phyloP scores from a whole-genome alignment of 495 filamentous ascomycete species.

The Xylaria intraflava region DNA sequence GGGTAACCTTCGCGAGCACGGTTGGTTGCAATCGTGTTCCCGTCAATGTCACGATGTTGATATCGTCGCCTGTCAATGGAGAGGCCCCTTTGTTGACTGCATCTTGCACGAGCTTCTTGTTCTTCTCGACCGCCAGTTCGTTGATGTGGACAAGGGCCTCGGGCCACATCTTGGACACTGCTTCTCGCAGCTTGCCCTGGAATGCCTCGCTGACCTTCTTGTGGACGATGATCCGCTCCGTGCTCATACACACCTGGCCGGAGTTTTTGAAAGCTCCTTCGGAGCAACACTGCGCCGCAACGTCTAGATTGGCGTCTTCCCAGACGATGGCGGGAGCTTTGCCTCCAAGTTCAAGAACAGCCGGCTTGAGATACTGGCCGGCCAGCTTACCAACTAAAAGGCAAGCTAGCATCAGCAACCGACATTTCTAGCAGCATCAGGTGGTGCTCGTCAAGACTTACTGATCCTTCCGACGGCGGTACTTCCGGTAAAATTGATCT shows the following conservation, averaged over 20 bases:
- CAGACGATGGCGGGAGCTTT: constrained; percentile 60
- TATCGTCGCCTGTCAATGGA: constrained; percentile 56
- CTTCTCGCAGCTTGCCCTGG: constrained; percentile 47
- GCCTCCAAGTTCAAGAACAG: constrained; percentile 62
- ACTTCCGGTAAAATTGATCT: constrained; percentile 64
- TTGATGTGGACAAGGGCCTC: constrained; percentile 58
- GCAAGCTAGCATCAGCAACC: not conserved
- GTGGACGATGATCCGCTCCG: constrained; percentile 82
- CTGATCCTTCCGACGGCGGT: constrained; percentile 51
- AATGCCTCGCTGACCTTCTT: constrained; percentile 60
- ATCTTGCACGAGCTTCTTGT: constrained; percentile 57
- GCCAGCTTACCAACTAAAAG: constrained; percentile 43
- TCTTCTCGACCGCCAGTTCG: constrained; percentile 54
- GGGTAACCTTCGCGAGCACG: constrained; percentile 61
- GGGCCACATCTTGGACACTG: constrained; percentile 41
- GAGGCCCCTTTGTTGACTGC: constrained; percentile 64
- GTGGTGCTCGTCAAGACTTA: not conserved
- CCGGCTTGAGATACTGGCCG: constrained; percentile 59
- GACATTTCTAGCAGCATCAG: not conserved
- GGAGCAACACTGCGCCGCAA: constrained; percentile 47
- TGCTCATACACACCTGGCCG: constrained; percentile 87
- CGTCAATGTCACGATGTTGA: constrained; percentile 36
- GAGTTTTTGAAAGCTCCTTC: constrained; percentile 50
- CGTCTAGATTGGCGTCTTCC: constrained; percentile 57
- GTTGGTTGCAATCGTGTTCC: constrained; percentile 61